Conservation (phyloP, 2,329 filamentous ascomycete genomes). For the Aspergillus quadricinctus region DNA sequence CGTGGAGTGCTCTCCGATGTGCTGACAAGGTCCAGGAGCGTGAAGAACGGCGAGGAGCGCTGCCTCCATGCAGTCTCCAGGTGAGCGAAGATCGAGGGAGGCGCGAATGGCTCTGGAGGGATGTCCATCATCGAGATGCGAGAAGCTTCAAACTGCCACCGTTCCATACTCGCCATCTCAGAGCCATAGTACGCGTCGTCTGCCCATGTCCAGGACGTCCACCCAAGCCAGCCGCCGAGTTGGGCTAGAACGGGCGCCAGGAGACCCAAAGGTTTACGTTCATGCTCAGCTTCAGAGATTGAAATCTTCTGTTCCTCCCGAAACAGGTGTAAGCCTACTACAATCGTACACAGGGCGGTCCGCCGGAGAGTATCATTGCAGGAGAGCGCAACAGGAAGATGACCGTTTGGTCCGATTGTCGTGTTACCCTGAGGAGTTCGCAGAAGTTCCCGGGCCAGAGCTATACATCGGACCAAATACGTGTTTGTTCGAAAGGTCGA, state of each 20-base stretch:
- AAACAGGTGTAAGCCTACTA: conserved; percentile 76
- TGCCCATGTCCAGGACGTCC: conserved; percentile 57
- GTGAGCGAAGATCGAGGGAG: conserved; percentile 58
- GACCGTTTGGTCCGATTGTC: conserved; percentile 54
- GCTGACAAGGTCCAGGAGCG: conserved; percentile 47
- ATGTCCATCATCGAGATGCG: conserved; percentile 41
- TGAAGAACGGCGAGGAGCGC: conserved; percentile 42
- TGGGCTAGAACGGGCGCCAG: conserved; percentile 76
- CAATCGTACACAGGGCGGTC: conserved; percentile 63
- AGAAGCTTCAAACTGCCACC: conserved; percentile 54
- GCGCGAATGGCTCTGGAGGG: conserved; percentile 49
- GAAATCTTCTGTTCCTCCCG: conserved; percentile 85
- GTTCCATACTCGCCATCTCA: conserved; percentile 54
- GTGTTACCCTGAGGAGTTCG: conserved; percentile 54
- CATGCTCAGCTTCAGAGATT: conserved; percentile 50
- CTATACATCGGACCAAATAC: conserved; percentile 47
- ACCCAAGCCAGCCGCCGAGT: conserved; percentile 76
- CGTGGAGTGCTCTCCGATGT: conserved; percentile 23
- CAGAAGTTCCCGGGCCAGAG: conserved; percentile 62
- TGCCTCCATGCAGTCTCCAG: conserved; percentile 40
- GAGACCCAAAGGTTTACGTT: conserved; percentile 42
- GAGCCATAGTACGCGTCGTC: conserved; percentile 53
- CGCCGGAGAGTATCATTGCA: conserved; percentile 54
- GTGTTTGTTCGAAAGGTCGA: conserved; percentile 35
- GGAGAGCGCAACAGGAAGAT: conserved; percentile 59